Evolutionary conservation across 192 early-diverging fungal genomes (phyloP).

Genomic region (Podila horticola): DNA sequence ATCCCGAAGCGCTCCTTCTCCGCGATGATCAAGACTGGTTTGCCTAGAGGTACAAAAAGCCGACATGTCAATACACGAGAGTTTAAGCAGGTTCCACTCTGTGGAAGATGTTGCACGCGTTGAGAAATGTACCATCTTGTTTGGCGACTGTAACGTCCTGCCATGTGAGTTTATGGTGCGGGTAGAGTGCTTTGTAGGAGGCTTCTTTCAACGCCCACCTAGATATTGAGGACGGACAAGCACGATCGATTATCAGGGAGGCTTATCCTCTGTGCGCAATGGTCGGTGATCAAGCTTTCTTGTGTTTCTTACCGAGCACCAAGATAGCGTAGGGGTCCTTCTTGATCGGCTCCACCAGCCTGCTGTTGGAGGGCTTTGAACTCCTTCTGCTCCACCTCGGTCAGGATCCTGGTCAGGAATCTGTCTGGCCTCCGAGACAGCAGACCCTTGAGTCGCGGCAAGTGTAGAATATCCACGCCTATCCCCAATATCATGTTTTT

Average conservation of each 20-base stretch:
- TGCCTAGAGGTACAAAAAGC: constrained; percentile 33
- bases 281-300: not conserved
- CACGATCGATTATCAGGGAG: not conserved
- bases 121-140: constrained; percentile 47
- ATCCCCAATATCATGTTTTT: constrained; percentile 77
- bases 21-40: constrained; percentile 53
- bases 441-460: constrained; percentile 68
- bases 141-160: constrained; percentile 70
- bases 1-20: constrained; percentile 49
- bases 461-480: constrained; percentile 80
- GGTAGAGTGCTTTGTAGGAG: constrained; percentile 76
- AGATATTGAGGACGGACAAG: not conserved
- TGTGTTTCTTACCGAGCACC: constrained; percentile 23
- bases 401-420: constrained; percentile 71
- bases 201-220: constrained; percentile 84
- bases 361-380: constrained; percentile 17
- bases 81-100: not conserved
- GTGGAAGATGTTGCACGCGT: not conserved
- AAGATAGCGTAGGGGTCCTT: constrained; percentile 11
- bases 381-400: constrained; percentile 48
- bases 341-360: constrained; percentile 3
- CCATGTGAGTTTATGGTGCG: constrained; percentile 65
- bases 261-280: not conserved
- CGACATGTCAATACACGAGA: too few species aligned
- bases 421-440: constrained; percentile 58